Conservation (phyloP, 768 basidiomycete genomes). For the Arthromyces matolae region DNA sequence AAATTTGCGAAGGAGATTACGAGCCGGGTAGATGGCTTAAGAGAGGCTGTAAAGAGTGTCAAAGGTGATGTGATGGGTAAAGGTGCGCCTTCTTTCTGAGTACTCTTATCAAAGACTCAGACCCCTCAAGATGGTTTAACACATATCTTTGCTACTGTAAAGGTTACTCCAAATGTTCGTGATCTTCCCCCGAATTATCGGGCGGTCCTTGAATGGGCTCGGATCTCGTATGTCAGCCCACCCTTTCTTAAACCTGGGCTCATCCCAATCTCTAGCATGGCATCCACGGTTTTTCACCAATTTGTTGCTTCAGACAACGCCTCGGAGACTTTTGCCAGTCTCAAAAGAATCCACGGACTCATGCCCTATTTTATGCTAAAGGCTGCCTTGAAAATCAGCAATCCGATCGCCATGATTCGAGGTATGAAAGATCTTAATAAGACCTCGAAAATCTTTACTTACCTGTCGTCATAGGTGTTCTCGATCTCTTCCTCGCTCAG, state of each 20-base stretch:
- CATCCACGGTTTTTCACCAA: constrained; percentile 94
- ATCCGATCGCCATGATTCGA: constrained; percentile 95
- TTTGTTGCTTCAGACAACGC: constrained; percentile 92
- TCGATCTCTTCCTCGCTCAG: constrained; percentile 94
- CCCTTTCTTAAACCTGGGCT: neutral
- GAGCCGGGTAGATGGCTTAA: constrained; percentile 76
- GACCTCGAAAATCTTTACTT: neutral
- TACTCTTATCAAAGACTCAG: neutral
- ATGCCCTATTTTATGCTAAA: constrained; percentile 99
- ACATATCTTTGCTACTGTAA: constrained; percentile 84
- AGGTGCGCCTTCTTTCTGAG: constrained; percentile 39
- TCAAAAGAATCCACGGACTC: constrained; percentile 91
- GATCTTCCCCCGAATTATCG: constrained; percentile 81
- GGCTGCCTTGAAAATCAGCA: constrained; percentile 85
- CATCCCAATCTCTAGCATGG: constrained; percentile 52
- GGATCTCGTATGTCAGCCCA: constrained; percentile 81
- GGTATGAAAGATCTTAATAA: constrained; percentile 33
- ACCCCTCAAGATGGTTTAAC: constrained; percentile 70
- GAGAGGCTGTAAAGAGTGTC: constrained; percentile 80
- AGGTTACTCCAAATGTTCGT: constrained; percentile 69
- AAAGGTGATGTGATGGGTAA: constrained; percentile 92
- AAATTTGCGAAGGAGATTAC: constrained; percentile 87
- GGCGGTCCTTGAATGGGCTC: constrained; percentile 93
- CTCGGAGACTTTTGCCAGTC: constrained; percentile 79
- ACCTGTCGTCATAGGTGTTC: constrained; percentile 41